A percentile compares a stretch with the other conserved stretches of the same genome.
These are phyloP conservation scores for Perkinsus olseni DNA, from an alignment of 169 alveolate species.

Conservation along the genomic window DNA sequence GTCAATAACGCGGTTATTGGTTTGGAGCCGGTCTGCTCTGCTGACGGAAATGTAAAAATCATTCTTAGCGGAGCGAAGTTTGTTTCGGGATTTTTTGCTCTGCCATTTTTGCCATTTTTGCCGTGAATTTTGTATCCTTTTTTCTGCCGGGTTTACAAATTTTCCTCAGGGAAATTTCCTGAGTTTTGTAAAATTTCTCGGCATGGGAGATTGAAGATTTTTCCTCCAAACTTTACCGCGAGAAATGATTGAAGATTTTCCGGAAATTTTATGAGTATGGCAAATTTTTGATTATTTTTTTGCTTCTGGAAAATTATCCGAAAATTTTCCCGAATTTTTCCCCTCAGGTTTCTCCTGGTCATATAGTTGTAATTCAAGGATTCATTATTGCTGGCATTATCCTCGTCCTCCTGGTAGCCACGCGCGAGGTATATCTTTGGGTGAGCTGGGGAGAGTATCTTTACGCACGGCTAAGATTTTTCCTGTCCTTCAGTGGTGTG, in stretches of 20 bases:
- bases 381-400: neutral
- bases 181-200: too few species aligned
- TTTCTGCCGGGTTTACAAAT: too few species aligned
- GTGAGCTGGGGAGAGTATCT: neutral
- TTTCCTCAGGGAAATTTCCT: too few species aligned
- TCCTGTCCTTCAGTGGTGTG: neutral
- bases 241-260: too few species aligned
- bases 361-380: neutral
- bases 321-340: neutral
- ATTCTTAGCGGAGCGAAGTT: neutral
- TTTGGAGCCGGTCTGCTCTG: neutral
- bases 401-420: neutral
- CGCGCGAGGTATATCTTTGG: neutral
- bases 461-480: neutral
- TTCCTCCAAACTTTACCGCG: too few species aligned
- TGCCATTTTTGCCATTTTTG: too few species aligned
- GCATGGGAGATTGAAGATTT: too few species aligned
- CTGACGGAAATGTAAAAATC: neutral
- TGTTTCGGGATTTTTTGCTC: too few species aligned
- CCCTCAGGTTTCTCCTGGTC: neutral
- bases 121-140: too few species aligned
- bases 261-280: too few species aligned
- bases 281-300: too few species aligned
- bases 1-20: neutral
- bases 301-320: too few species aligned